Evolutionary conservation across 176 grass and related monocot species (phyloP), one percentile per base, ranked within the genome.

Genomic region (Cenchrus americanus): DNA sequence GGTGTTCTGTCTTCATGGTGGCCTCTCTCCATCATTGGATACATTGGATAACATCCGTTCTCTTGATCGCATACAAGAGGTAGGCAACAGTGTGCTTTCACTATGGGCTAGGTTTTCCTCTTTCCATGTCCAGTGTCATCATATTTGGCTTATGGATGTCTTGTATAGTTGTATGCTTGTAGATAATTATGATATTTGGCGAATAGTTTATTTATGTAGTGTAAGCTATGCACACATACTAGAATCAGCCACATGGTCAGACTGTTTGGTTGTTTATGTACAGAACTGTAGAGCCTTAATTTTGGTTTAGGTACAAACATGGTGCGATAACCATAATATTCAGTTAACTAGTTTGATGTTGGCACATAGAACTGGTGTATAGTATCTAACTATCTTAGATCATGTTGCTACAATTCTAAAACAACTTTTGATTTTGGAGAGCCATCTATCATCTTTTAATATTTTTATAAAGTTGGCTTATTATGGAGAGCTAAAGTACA

Each of bases 1-100:
- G 96, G 60, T 98, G 40, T 98, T 98, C 88, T 98, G 96, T 86
- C 87, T 98, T 85, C 96, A 98, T 67, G 96, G 96, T n/a, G 96
- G 96, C 80, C 93, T 98, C 32, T 98, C 96, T 86, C 96, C 96
- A 79, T 98, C 96, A 65, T 90, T 98, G 75, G 96, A 98, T 78
- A 95, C 96, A 80, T 85, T 98, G 79, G 96, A 98, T 80, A 98
- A 94, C 66, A 94, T 98, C 14, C 96, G 96, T 78, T 87, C 93
- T 91, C 93, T 98, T 87, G 93, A 95, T 82, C 93, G 96, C 50
- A 94, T 93, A 87, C 93, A 98, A 80, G 96, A 98, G 96, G 96
- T 98, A 92, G 41, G 80, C 23, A 71, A 65, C 22, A 90, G 13
- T 58, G 1, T 63, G n/a, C 64, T 71, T n/a, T 59, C 8, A 4